These are phyloP conservation scores for Mycothermus thermophilus DNA, from an alignment of 495 filamentous ascomycete genomes.

Conservation along the genomic window DNA sequence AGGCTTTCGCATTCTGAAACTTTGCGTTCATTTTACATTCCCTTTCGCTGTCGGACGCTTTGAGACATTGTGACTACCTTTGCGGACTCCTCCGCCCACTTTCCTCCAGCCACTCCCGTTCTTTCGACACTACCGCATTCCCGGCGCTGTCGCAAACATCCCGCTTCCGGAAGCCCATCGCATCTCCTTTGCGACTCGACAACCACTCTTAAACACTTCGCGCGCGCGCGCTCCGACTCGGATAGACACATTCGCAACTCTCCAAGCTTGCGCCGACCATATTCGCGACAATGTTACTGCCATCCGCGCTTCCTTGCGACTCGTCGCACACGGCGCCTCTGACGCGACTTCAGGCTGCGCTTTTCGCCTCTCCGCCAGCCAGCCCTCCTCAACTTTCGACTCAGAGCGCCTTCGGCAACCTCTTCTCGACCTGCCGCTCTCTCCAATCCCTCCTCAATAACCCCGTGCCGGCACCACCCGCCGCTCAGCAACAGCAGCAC, in stretches of 20 bases:
- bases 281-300: slow-evolving; percentile 45
- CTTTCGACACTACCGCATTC: no score
- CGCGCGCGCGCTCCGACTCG: no score
- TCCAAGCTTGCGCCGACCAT: neutral
- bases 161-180: slow-evolving; percentile 3
- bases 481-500: no score
- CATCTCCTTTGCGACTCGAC: neutral
- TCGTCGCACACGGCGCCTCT: slow-evolving; percentile 34
- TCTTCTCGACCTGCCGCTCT: slow-evolving; percentile 55
- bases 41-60: neutral
- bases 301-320: slow-evolving; percentile 59
- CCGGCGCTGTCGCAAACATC: slow-evolving; percentile 7
- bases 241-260: no score
- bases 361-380: slow-evolving; percentile 48
- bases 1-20: neutral
- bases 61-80: neutral
- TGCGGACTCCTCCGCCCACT: neutral
- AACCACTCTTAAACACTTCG: no score
- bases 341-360: slow-evolving; percentile 39
- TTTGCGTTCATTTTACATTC: neutral
- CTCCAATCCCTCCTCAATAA: slow-evolving; percentile 52
- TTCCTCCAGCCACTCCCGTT: slow-evolving; percentile 1
- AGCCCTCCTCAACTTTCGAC: slow-evolving; percentile 47
- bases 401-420: slow-evolving; percentile 39
- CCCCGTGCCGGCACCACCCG: slow-evolving; percentile 24